Evolutionary conservation across 176 grass and related monocot species (phyloP).

Genomic region (Alopecurus myosuroides): DNA sequence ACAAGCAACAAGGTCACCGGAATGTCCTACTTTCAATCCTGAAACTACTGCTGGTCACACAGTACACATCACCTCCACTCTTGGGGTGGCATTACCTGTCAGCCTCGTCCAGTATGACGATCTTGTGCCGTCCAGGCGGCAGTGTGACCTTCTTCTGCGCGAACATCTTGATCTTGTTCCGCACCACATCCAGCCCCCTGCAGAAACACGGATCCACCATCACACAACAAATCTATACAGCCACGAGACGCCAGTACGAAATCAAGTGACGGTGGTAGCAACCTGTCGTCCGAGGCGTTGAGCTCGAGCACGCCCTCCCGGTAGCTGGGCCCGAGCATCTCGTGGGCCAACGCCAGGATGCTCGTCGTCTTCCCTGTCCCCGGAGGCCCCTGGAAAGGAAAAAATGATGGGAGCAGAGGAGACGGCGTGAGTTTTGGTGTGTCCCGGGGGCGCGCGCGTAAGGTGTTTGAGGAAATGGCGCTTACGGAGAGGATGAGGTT

Average conservation of each 20-base stretch:
- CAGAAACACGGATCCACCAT: constrained; percentile 4
- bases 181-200: constrained; percentile 91
- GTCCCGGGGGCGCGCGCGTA: background rate
- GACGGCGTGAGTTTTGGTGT: background rate
- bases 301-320: constrained; percentile 87
- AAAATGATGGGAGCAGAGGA: background rate
- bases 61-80: background rate
- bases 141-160: constrained; percentile 96
- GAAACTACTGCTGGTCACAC: too few species aligned
- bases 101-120: constrained; percentile 91
- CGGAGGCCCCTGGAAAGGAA: constrained; percentile 63
- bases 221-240: background rate
- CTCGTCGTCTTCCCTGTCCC: constrained; percentile 95
- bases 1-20: background rate
- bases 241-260: background rate
- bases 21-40: background rate
- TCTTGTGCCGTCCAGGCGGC: constrained; percentile 75
- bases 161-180: constrained; percentile 99
- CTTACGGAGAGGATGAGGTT: constrained; percentile 97
- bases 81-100: constrained; percentile 60
- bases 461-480: constrained; percentile 27
- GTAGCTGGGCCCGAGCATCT: constrained; percentile 89
- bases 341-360: constrained; percentile 88
- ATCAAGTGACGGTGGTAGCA: background rate
- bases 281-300: constrained; percentile 97